phyloP scores from a whole-genome alignment of 2,329 filamentous ascomycete species.

The Atkinsonella texensis region DNA sequence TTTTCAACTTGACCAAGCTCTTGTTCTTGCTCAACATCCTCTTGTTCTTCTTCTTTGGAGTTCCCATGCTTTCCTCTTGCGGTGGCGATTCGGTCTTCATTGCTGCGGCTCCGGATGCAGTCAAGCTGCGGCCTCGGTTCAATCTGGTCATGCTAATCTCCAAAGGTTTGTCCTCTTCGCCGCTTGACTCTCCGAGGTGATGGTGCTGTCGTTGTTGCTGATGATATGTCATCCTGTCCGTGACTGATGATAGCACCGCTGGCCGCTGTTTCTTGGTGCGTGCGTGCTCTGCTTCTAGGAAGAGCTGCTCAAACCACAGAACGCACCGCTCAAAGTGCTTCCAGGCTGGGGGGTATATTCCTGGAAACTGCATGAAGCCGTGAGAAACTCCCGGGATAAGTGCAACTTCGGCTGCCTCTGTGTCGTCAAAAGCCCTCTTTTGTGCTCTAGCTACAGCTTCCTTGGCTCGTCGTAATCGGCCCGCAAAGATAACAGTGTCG shows the following conservation, averaged over 20 bases:
- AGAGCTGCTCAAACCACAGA: slow-evolving; percentile 71
- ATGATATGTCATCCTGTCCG: neutral
- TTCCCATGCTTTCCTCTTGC: slow-evolving; percentile 4
- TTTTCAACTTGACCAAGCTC: slow-evolving; percentile 41
- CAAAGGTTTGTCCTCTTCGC: slow-evolving; percentile 68
- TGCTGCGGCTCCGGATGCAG: slow-evolving; percentile 16
- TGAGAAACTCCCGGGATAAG: slow-evolving; percentile 84
- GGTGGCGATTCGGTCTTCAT: slow-evolving; percentile 11
- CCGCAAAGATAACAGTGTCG: slow-evolving; percentile 93
- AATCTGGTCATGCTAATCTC: slow-evolving; percentile 61
- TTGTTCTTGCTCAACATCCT: slow-evolving; percentile 28
- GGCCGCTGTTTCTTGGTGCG: slow-evolving; percentile 13
- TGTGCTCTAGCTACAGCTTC: slow-evolving; percentile 28
- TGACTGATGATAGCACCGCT: neutral
- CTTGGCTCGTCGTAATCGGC: slow-evolving; percentile 71
- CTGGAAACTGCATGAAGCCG: slow-evolving; percentile 86
- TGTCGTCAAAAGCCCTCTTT: slow-evolving; percentile 22
- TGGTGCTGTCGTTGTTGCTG: slow-evolving; percentile 16
- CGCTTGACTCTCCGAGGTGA: slow-evolving; percentile 46
- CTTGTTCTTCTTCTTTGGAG: slow-evolving; percentile 15
- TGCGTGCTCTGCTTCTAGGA: slow-evolving; percentile 39
- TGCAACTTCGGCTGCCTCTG: slow-evolving; percentile 52
- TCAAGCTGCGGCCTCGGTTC: slow-evolving; percentile 22
- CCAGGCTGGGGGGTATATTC: slow-evolving; percentile 82
- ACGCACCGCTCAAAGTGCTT: slow-evolving; percentile 70